These are phyloP conservation scores for Xylaria cubensis DNA, from an alignment of 495 filamentous ascomycete species.

Conservation along the genomic window DNA sequence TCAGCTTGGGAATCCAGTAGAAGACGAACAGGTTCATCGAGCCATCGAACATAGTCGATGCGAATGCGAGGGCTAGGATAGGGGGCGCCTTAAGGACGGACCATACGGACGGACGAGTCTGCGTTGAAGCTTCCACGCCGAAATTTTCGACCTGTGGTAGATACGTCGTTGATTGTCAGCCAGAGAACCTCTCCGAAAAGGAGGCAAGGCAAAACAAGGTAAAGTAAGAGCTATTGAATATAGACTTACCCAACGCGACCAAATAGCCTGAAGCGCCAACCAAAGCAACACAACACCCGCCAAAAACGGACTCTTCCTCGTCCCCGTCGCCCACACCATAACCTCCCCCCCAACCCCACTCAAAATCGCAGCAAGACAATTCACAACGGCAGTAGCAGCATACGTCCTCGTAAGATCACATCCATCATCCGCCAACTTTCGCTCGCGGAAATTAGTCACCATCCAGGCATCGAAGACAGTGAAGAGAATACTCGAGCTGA, in stretches of 20 bases:
- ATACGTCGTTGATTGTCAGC: not conserved
- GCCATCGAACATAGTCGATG: slow-evolving; percentile 61
- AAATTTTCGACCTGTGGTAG: slow-evolving; percentile 55
- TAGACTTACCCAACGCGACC: slow-evolving; percentile 56
- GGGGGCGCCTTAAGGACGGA: slow-evolving; percentile 42
- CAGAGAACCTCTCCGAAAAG: not conserved
- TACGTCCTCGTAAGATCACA: slow-evolving; percentile 54
- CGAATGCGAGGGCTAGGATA: slow-evolving; percentile 53
- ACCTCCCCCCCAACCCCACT: slow-evolving; percentile 51
- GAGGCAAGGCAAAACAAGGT: not conserved
- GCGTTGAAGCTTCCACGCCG: slow-evolving; percentile 39
- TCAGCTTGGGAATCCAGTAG: slow-evolving; percentile 61
- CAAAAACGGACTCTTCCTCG: slow-evolving; percentile 59
- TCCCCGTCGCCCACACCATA: slow-evolving; percentile 49
- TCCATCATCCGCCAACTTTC: slow-evolving; percentile 39
- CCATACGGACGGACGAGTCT: slow-evolving; percentile 26
- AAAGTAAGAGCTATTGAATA: too few relatives aligned
- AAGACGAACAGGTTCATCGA: slow-evolving; percentile 68
- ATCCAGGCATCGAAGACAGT: slow-evolving; percentile 66
- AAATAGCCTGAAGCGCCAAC: slow-evolving; percentile 50
- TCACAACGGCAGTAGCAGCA: slow-evolving; percentile 58
- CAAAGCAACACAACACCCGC: slow-evolving; percentile 47
- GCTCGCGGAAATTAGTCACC: slow-evolving; percentile 57
- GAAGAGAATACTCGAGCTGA: slow-evolving; percentile 61
- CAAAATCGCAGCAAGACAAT: slow-evolving; percentile 57